These are phyloP conservation scores for Ophiocytium majus DNA, from an alignment of 352 stramenopile genomes.

Conservation along the genomic window DNA sequence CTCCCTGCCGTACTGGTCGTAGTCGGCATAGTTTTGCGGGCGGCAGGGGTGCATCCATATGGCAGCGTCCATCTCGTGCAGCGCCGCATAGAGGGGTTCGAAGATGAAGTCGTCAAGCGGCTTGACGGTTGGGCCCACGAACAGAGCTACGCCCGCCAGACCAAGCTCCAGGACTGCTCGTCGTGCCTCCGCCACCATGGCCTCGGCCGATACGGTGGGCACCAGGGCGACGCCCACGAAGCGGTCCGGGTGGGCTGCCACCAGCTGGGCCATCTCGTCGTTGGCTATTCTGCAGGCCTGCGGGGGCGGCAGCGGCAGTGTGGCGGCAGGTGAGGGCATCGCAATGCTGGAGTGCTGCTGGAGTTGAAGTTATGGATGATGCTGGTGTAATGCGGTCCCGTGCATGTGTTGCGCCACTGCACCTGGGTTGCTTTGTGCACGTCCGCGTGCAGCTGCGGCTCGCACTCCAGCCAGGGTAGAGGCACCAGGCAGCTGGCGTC, in stretches of 20 bases:
- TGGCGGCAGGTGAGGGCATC: too few species aligned
- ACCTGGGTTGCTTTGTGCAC: constrained; percentile 35
- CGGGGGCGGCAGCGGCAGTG: too few species aligned
- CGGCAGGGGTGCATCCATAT: constrained; percentile 58
- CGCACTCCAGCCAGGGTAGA: constrained; percentile 50
- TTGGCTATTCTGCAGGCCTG: constrained; percentile 53
- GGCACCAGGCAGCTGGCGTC: constrained; percentile 48
- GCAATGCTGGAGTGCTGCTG: too few species aligned
- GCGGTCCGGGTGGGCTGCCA: constrained; percentile 39
- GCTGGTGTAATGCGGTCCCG: too few species aligned
- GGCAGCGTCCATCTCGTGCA: constrained; percentile 35
- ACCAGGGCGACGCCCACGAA: constrained; percentile 57
- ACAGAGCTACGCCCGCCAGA: constrained; percentile 54
- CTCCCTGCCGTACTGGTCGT: constrained; percentile 53
- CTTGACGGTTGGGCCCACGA: constrained; percentile 40
- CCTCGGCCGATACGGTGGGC: constrained; percentile 37
- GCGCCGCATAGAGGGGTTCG: constrained; percentile 49
- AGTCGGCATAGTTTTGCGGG: constrained; percentile 55
- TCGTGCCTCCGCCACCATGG: constrained; percentile 44
- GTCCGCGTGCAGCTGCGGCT: constrained; percentile 36
- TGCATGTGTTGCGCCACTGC: too few species aligned
- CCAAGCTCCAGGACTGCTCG: constrained; percentile 48
- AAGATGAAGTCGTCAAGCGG: constrained; percentile 54
- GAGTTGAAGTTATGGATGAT: too few species aligned
- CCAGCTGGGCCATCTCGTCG: constrained; percentile 54